These are phyloP conservation scores for Candida adriatica DNA, from an alignment of 805 yeast genomes.

Conservation along the genomic window DNA sequence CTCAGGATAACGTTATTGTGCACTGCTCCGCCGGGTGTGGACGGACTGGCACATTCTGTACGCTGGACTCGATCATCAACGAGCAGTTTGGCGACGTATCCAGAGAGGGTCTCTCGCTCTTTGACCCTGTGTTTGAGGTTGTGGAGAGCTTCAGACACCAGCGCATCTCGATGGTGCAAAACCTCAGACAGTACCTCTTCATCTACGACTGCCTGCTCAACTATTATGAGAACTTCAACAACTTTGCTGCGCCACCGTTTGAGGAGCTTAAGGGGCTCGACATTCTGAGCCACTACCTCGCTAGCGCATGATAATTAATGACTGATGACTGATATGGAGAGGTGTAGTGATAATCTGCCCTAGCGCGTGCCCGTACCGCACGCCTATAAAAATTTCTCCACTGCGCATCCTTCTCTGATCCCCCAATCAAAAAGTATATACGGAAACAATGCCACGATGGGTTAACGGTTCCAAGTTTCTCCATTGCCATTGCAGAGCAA, in stretches of 20 bases:
- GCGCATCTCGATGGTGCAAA: slow-evolving; percentile 80
- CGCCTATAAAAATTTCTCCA: slow-evolving; percentile 6
- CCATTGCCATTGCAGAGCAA: slow-evolving; percentile 27
- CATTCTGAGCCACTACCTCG: slow-evolving; percentile 13
- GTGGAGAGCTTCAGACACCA: slow-evolving; percentile 66
- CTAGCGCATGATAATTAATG: not conserved
- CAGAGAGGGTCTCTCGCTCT: slow-evolving; percentile 33
- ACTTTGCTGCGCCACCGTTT: slow-evolving; percentile 6
- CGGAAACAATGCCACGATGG: slow-evolving; percentile 30
- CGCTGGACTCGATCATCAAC: slow-evolving; percentile 56
- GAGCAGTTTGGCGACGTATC: slow-evolving; percentile 3
- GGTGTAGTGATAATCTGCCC: no score
- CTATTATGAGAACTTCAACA: slow-evolving; percentile 17
- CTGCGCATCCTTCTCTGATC: slow-evolving; percentile 7
- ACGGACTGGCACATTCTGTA: slow-evolving; percentile 84
- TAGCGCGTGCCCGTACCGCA: slow-evolving; percentile 8
- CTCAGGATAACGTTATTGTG: slow-evolving; percentile 39
- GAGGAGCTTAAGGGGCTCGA: slow-evolving; percentile 10
- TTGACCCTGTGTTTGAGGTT: slow-evolving; percentile 42
- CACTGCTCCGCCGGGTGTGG: slow-evolving; percentile 99
- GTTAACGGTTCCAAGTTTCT: slow-evolving; percentile 22
- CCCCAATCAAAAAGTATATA: slow-evolving; percentile 26
- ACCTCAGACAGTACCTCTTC: slow-evolving; percentile 62
- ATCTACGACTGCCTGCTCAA: slow-evolving; percentile 55
- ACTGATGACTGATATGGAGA: no score